These are phyloP conservation scores for Steccherinum ochraceum DNA, from an alignment of 768 basidiomycete species.

Conservation along the genomic window DNA sequence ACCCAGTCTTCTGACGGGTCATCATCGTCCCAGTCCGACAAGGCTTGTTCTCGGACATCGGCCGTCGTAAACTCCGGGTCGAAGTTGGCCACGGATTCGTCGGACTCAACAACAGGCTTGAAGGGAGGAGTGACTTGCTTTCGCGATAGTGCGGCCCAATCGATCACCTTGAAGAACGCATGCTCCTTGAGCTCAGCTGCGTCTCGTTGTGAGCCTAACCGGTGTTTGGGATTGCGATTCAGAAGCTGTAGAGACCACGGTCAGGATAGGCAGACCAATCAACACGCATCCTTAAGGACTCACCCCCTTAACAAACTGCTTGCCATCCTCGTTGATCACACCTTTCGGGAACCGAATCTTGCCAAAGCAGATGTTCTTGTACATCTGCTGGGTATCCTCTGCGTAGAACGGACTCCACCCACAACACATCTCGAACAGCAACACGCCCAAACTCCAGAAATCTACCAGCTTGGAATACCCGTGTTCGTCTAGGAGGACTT, in stretches of 20 bases:
- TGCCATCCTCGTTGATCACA: conserved; percentile 95
- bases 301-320: conserved; percentile 98
- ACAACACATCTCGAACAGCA: conserved; percentile 99
- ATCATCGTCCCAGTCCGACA: conserved; percentile 38
- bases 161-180: conserved; percentile 85
- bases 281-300: conserved; percentile 28
- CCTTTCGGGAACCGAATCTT: conserved; percentile 98
- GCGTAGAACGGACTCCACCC: conserved; percentile 99
- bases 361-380: conserved; percentile 97
- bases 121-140: conserved; percentile 96
- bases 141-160: conserved; percentile 81
- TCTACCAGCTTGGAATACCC: conserved; percentile 98
- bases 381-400: conserved; percentile 99
- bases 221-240: conserved; percentile 97
- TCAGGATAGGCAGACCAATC: conserved; percentile 6
- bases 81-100: conserved; percentile 97
- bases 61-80: conserved; percentile 96
- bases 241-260: conserved; percentile 56
- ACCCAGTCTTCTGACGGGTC: conserved; percentile 74
- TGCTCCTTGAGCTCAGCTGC: conserved; percentile 94
- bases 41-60: conserved; percentile 70
- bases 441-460: conserved; percentile 94
- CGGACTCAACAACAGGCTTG: conserved; percentile 95
- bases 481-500: conserved; percentile 96
- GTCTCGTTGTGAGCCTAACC: conserved; percentile 86